phyloP scores from a whole-genome alignment of 140 eudicot species.

The Stevia rebaudiana region DNA sequence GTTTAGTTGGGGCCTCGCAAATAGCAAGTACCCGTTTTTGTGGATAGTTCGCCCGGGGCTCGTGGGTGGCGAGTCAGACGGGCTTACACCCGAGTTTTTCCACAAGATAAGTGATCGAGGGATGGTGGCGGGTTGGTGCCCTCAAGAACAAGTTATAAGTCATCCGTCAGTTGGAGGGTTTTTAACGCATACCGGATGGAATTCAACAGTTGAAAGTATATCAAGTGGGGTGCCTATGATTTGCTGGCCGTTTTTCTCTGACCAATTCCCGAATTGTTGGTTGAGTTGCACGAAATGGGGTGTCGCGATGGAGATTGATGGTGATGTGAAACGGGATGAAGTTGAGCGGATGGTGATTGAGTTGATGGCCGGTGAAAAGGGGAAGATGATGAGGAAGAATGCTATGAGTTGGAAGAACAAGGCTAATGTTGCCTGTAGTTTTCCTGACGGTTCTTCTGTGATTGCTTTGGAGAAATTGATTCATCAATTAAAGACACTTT shows the following conservation, averaged over 20 bases:
- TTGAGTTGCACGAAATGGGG: slow-evolving; percentile 35
- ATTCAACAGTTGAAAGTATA: slow-evolving; percentile 43
- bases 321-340: slow-evolving; percentile 38
- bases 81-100: slow-evolving; percentile 32
- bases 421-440: slow-evolving; percentile 19
- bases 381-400: slow-evolving; percentile 34
- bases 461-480: slow-evolving; percentile 24
- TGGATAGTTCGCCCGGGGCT: slow-evolving; percentile 49
- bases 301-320: slow-evolving; percentile 37
- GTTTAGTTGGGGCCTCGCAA: slow-evolving; percentile 55
- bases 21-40: slow-evolving; percentile 31
- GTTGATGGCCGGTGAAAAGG: slow-evolving; percentile 35
- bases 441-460: slow-evolving; percentile 27
- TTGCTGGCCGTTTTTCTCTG: slow-evolving; percentile 50
- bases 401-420: slow-evolving; percentile 24
- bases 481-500: slow-evolving; percentile 6
- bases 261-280: slow-evolving; percentile 43
- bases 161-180: too few relatives aligned
- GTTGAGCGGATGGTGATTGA: slow-evolving; percentile 31
- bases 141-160: slow-evolving; percentile 42
- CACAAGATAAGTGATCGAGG: slow-evolving; percentile 33
- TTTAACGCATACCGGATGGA: slow-evolving; percentile 53
- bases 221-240: slow-evolving; percentile 47
- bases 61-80: slow-evolving; percentile 27
- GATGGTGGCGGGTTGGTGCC: slow-evolving; percentile 40